These are phyloP conservation scores for Ramularia endophylla DNA, from an alignment of 2,329 filamentous ascomycete genomes.

Conservation along the genomic window DNA sequence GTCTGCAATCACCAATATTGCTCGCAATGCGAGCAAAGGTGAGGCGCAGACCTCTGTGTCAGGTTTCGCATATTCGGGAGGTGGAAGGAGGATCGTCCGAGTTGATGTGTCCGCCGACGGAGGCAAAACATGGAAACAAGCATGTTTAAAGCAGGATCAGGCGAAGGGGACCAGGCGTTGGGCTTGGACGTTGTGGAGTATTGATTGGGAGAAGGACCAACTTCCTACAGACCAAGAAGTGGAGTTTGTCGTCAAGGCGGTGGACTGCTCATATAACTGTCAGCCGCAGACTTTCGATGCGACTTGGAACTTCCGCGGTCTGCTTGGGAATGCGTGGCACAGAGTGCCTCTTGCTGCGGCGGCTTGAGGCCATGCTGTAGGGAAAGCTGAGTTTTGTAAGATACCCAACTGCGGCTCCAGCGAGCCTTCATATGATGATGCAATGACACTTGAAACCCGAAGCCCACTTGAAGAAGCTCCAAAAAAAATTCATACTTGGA, in stretches of 20 bases:
- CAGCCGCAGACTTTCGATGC: slow-evolving; percentile 56
- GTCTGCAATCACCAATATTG: slow-evolving; percentile 53
- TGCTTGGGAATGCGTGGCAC: slow-evolving; percentile 63
- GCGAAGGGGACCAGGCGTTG: slow-evolving; percentile 47
- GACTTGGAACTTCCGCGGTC: slow-evolving; percentile 60
- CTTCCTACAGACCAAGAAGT: slow-evolving; percentile 31
- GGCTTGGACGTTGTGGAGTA: slow-evolving; percentile 62
- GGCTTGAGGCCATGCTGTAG: neutral
- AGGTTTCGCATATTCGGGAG: slow-evolving; percentile 64
- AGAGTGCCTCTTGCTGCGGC: slow-evolving; percentile 35
- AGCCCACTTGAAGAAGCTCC: too few species aligned
- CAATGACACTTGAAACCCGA: too few species aligned
- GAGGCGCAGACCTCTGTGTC: slow-evolving; percentile 34
- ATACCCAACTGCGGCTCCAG: too few species aligned
- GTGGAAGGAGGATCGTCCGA: slow-evolving; percentile 59
- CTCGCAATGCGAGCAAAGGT: slow-evolving; percentile 11
- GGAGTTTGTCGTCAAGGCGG: slow-evolving; percentile 57
- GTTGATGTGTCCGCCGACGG: slow-evolving; percentile 62
- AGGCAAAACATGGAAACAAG: slow-evolving; percentile 59
- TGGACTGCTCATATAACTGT: slow-evolving; percentile 60
- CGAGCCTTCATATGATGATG: too few species aligned
- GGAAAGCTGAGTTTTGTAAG: too few species aligned
- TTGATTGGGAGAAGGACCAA: slow-evolving; percentile 35
- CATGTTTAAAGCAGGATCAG: slow-evolving; percentile 51
- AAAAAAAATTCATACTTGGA: too few species aligned